Conservation (phyloP, 179 eudicot genomes). For the Monotropa hypopitys region DNA sequence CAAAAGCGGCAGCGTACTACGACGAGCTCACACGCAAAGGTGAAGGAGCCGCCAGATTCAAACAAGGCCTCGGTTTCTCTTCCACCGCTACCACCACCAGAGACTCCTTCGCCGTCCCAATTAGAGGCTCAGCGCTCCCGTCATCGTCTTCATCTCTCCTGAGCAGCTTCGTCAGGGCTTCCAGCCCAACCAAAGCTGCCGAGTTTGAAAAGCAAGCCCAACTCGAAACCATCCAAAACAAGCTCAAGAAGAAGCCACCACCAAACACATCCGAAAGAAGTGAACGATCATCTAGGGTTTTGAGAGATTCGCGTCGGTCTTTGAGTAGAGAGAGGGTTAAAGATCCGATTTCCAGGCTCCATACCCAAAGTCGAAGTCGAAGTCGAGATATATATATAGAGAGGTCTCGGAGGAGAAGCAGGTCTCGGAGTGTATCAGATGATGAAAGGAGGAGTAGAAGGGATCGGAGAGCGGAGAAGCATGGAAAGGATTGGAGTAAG, state of each 20-base stretch:
- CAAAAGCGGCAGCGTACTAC: slow-evolving; percentile 79
- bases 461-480: slow-evolving; percentile 22
- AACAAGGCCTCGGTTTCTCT: slow-evolving; percentile 89
- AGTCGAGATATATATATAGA: slow-evolving; percentile 10
- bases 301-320: background rate
- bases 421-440: slow-evolving; percentile 9
- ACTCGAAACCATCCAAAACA: slow-evolving; percentile 48
- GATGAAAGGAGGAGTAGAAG: background rate
- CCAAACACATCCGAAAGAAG: background rate
- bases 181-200: slow-evolving; percentile 29
- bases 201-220: slow-evolving; percentile 37
- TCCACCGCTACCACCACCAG: slow-evolving; percentile 14
- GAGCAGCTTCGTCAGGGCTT: slow-evolving; percentile 61
- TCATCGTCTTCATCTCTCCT: slow-evolving; percentile 40
- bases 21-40: slow-evolving; percentile 74
- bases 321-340: slow-evolving; percentile 15
- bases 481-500: slow-evolving; percentile 19
- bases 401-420: slow-evolving; percentile 19
- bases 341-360: slow-evolving; percentile 12
- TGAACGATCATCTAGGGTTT: slow-evolving; percentile 17
- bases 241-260: slow-evolving; percentile 45
- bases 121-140: slow-evolving; percentile 44
- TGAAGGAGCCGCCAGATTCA: slow-evolving; percentile 74
- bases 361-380: slow-evolving; percentile 12
- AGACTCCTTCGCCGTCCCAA: slow-evolving; percentile 24